Base-by-base conservation (phyloP, 441 rosid genomes). In the Francoa sonchifolia region DNA sequence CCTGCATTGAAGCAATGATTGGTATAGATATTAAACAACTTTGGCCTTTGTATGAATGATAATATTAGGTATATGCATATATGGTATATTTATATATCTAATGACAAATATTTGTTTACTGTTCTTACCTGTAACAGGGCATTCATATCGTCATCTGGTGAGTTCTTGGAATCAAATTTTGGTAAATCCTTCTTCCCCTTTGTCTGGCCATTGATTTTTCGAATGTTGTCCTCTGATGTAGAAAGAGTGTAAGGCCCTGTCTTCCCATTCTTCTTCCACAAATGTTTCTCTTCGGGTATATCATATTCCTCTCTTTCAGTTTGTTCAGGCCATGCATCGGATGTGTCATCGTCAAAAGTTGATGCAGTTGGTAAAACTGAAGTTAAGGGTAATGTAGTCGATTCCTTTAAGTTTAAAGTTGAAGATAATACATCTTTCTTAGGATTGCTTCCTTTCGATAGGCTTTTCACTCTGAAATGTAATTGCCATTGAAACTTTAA, bases 381-480 rank as follows among this genome's bases (percentile, higher is more conserved):
- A 51, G 96, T 63, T 29, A 86, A 38, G 48, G 99, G 88, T 42
- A 65, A 17, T 39, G 67, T 65, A 41, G 71, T 69, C 33, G 96
- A 82, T 56, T 90, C 96, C 67, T 79, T 80, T 33, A 73, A 62
- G 62, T 78, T 90, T 17, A 58, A 20, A 42, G 84, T 68, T 44
- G 97, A 77, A 33, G 94, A 71, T 21, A 79, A 47, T 13, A 70
- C 63, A 54, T 83, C 99, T 65, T 90, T 90, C 79, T 78, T 90
- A 34, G 94, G 64, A 47, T 68, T 73, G 49, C 61, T 84, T 51
- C 95, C 95, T 66, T 90, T 90, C 0, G 99, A 90, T 46, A 90
- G 96, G 66, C 99, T 86, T 73, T 90, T 90, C 44, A 90, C 99
- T 62, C 99, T 90, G 73, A 48, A n/a, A n/a, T n/a, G n/a, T n/a